Conservation (phyloP, 352 stramenopile species). For the Phytophthora lateralis region DNA sequence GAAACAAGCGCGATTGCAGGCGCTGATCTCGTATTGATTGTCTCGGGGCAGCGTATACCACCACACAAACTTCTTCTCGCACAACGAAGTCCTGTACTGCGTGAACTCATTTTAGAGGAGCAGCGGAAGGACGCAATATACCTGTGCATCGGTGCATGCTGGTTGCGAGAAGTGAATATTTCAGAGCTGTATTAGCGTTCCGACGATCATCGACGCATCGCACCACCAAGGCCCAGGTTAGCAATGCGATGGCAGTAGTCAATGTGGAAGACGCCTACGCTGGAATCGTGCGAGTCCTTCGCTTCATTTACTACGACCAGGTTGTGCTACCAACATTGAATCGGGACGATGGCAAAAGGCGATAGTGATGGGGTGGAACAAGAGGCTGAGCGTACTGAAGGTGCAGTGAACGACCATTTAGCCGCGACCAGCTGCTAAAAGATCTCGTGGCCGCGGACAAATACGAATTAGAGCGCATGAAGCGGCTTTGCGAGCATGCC, state of each 20-base stretch:
- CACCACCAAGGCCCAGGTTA: background rate
- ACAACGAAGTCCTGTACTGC: conserved; percentile 52
- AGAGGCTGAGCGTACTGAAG: background rate
- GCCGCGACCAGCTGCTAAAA: conserved; percentile 57
- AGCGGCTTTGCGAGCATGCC: conserved; percentile 64
- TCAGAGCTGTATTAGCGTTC: conserved; percentile 61
- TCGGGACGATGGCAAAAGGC: background rate
- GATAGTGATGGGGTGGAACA: conserved; percentile 6
- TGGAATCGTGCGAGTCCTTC: conserved; percentile 56
- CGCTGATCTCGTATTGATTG: conserved; percentile 55
- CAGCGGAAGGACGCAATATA: conserved; percentile 52
- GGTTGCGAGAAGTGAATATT: conserved; percentile 69
- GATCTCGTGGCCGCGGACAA: conserved; percentile 77
- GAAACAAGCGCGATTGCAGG: conserved; percentile 3
- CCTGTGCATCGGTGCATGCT: conserved; percentile 68
- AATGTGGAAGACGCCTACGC: conserved; percentile 64
- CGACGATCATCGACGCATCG: conserved; percentile 10
- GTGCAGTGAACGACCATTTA: background rate
- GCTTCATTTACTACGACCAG: conserved; percentile 81
- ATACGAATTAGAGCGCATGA: conserved; percentile 74
- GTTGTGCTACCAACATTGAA: conserved; percentile 21
- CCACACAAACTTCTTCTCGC: conserved; percentile 71
- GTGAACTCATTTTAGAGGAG: conserved; percentile 61
- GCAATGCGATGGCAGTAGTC: conserved; percentile 22
- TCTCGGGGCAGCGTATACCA: conserved; percentile 44